These are phyloP conservation scores for Wickerhamiella sorbophila DNA, from an alignment of 805 yeast species.

Conservation along the genomic window DNA sequence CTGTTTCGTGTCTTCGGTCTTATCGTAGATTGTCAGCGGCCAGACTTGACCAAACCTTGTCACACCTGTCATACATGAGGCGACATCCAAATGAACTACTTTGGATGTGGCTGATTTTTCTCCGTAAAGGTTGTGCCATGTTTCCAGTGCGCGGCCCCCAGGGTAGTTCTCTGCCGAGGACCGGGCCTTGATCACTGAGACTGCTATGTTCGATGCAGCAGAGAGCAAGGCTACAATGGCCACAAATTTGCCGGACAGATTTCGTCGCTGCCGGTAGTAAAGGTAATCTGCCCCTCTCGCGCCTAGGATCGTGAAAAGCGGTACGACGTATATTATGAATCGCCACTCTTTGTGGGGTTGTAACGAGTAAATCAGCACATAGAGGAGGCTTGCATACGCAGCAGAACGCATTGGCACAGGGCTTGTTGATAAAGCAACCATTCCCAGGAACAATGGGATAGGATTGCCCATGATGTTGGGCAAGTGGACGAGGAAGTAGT, in stretches of 20 bases:
- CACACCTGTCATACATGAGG: conserved; percentile 80
- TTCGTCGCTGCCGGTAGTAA: conserved; percentile 6
- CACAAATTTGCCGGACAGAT: conserved; percentile 14
- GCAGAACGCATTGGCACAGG: conserved; percentile 30
- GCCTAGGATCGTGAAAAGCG: conserved; percentile 49
- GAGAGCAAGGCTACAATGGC: conserved; percentile 24
- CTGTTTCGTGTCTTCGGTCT: conserved; percentile 41
- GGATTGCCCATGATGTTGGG: conserved; percentile 29
- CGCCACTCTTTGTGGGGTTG: conserved; percentile 95
- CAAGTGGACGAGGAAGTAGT: conserved; percentile 47
- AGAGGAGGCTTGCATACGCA: conserved; percentile 38
- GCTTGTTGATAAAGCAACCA: conserved; percentile 24
- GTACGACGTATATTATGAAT: conserved; percentile 63
- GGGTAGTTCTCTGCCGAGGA: conserved; percentile 72
- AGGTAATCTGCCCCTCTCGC: conserved; percentile 26
- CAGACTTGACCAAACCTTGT: conserved; percentile 51
- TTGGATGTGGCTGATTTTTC: conserved; percentile 15
- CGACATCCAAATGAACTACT: conserved; percentile 59
- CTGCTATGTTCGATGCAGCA: conserved; percentile 25
- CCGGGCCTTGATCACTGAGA: conserved; percentile 40
- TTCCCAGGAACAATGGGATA: conserved; percentile 30
- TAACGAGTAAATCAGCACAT: conserved; percentile 49
- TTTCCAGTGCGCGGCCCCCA: conserved; percentile 61
- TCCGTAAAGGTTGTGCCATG: conserved; percentile 30
- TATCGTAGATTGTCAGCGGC: conserved; percentile 46